These are phyloP conservation scores for Cutaneotrichosporon cutaneum DNA, from an alignment of 1,284 basidiomycete species.

Conservation along the genomic window DNA sequence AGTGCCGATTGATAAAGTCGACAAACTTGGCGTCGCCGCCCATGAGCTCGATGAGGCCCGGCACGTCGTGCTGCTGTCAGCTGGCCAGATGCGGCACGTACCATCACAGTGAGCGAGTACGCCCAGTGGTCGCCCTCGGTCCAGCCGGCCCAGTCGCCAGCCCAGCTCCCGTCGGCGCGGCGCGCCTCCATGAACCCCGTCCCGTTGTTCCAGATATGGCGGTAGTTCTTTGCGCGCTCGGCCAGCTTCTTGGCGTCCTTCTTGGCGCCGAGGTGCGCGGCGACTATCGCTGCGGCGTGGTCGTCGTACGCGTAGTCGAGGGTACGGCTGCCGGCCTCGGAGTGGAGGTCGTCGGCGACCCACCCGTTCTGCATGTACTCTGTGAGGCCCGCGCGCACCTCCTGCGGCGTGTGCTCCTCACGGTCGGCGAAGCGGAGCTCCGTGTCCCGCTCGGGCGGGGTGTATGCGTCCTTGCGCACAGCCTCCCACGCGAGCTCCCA, in stretches of 20 bases:
- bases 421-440: conserved; percentile 69
- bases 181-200: conserved; percentile 81
- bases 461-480: conserved; percentile 67
- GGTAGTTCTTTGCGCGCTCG: conserved; percentile 60
- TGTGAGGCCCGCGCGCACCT: conserved; percentile 74
- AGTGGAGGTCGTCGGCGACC: conserved; percentile 76
- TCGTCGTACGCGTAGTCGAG: conserved; percentile 81
- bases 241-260: conserved; percentile 59
- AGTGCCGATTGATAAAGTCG: conserved; percentile 70
- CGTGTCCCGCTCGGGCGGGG: conserved; percentile 63
- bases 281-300: conserved; percentile 67
- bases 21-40: conserved; percentile 68
- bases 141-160: conserved; percentile 69
- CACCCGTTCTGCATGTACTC: conserved; percentile 68
- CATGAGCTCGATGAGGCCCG: conserved; percentile 62
- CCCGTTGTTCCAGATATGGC: conserved; percentile 66
- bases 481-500: conserved; percentile 67
- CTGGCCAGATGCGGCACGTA: conserved; percentile 13
- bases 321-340: conserved; percentile 72
- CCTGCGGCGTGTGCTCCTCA: conserved; percentile 75
- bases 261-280: conserved; percentile 58
- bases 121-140: conserved; percentile 83
- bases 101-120: conserved; percentile 69
- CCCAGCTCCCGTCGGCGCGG: conserved; percentile 67
- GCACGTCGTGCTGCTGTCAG: conserved; percentile 57